Conservation (phyloP, 192 early-diverging fungal genomes). For the Chytriomyces confervae region DNA sequence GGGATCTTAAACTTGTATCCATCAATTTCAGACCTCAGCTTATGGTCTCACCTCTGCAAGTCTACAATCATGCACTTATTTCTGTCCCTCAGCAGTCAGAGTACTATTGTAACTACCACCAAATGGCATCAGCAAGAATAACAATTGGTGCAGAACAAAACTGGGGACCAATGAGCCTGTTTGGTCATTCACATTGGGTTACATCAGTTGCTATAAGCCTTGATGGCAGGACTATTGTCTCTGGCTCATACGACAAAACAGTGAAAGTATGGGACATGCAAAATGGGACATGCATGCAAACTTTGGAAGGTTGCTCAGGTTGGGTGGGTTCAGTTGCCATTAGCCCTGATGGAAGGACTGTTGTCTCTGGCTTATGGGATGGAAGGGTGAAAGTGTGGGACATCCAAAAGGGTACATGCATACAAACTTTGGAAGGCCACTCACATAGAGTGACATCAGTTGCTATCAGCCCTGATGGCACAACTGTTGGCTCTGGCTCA, state of each 20-base stretch:
- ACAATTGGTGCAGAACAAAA: background rate
- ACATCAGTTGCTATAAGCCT: background rate
- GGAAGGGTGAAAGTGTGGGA: background rate
- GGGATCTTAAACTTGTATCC: background rate
- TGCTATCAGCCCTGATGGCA: constrained; percentile 17
- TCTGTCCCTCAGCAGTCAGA: background rate
- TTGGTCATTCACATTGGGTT: background rate
- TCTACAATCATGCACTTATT: background rate
- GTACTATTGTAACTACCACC: background rate
- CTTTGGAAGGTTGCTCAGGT: background rate
- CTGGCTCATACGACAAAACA: constrained; percentile 26
- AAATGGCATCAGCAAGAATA: background rate
- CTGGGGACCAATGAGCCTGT: too few relatives aligned
- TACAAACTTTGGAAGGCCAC: constrained; percentile 22
- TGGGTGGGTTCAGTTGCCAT: background rate
- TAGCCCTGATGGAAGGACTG: background rate
- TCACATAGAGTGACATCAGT: constrained; percentile 14
- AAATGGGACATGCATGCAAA: background rate
- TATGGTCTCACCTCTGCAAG: background rate
- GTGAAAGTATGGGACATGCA: constrained; percentile 22
- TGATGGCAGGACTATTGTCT: constrained; percentile 27
- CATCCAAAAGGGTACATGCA: background rate
- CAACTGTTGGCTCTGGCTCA: constrained; percentile 21
- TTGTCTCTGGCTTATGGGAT: background rate
- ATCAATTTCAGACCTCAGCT: background rate